phyloP scores from a whole-genome alignment of 257 asterid species.

The Nicotiana knightiana region DNA sequence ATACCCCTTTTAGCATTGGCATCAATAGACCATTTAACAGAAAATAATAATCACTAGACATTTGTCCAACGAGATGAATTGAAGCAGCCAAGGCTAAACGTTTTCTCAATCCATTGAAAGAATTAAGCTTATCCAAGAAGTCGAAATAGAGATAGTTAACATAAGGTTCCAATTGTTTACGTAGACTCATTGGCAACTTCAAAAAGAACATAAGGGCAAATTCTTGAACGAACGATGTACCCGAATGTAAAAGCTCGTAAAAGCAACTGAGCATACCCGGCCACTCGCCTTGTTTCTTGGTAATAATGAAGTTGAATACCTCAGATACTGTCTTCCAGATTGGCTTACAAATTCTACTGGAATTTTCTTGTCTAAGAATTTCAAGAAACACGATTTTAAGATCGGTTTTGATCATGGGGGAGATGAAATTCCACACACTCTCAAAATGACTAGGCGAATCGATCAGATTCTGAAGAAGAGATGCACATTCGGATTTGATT shows the following conservation, averaged over 20 bases:
- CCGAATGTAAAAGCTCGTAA: not conserved
- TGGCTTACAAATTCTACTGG: not conserved
- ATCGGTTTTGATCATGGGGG: not conserved
- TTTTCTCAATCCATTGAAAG: not conserved
- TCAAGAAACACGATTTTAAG: not conserved
- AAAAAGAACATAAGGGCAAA: not conserved
- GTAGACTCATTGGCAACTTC: not conserved
- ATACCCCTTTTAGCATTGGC: not conserved
- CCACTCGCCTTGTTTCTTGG: not conserved
- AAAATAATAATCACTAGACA: not conserved
- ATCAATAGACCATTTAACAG: not conserved
- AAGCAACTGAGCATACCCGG: not conserved
- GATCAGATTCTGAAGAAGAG: not conserved
- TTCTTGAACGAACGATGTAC: not conserved
- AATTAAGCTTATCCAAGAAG: not conserved
- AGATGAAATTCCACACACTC: not conserved
- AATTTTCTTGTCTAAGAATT: not conserved
- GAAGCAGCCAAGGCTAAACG: not conserved
- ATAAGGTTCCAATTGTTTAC: not conserved
- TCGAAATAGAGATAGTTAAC: not conserved
- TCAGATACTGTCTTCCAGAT: not conserved
- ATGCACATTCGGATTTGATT: not conserved
- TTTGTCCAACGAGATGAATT: not conserved
- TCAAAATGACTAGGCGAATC: too few species aligned
- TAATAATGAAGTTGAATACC: not conserved